Conservation (phyloP, 1,139 yeast genomes). For the Geotrichum siamense region DNA sequence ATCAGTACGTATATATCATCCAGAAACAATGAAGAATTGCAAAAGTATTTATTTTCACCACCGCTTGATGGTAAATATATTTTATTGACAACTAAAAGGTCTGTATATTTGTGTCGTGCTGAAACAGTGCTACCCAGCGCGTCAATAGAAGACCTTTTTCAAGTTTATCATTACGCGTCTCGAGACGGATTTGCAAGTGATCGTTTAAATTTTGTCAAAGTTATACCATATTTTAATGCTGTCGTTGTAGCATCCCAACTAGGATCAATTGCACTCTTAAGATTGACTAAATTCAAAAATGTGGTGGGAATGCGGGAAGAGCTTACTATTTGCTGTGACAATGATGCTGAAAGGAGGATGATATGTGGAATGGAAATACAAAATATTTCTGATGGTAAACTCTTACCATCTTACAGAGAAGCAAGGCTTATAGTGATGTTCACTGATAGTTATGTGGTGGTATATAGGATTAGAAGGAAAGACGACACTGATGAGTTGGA, state of each 20-base stretch:
- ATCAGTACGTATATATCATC: background rate
- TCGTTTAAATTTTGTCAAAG: slow-evolving; percentile 45
- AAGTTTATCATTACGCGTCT: slow-evolving; percentile 31
- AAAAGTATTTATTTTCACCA: background rate
- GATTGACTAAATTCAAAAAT: slow-evolving; percentile 53
- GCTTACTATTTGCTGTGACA: slow-evolving; percentile 38
- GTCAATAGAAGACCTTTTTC: slow-evolving; percentile 44
- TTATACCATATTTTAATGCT: slow-evolving; percentile 51
- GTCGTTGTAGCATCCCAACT: slow-evolving; percentile 51
- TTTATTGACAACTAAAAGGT: slow-evolving; percentile 34
- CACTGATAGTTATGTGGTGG: background rate
- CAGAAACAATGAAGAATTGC: background rate
- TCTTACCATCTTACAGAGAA: background rate
- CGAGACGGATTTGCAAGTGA: slow-evolving; percentile 38
- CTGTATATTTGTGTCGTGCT: slow-evolving; percentile 40
- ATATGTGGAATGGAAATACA: background rate
- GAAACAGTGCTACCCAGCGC: slow-evolving; percentile 48
- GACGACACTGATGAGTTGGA: too few relatives aligned
- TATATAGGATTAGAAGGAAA: background rate
- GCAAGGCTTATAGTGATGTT: background rate
- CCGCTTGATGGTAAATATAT: slow-evolving; percentile 45
- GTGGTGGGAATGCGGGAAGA: slow-evolving; percentile 57
- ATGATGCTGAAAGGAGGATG: background rate
- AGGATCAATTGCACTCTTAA: slow-evolving; percentile 51
- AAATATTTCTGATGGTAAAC: background rate